Conservation (phyloP, 495 filamentous ascomycete genomes). For the Hypoxylon crocopeplum region DNA sequence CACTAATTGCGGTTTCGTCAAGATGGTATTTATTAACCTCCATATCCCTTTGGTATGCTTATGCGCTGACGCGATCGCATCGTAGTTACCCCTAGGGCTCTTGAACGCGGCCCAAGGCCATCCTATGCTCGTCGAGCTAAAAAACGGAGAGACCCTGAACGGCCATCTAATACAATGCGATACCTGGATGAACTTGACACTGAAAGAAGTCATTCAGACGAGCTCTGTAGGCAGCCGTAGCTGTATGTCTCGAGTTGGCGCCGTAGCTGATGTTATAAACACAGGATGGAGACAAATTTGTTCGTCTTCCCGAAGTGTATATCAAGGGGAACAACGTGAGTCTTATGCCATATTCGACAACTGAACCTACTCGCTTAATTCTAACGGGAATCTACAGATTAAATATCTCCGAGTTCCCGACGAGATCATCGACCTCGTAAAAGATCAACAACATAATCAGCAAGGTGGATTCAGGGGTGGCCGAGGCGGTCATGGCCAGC, state of each 20-base stretch:
- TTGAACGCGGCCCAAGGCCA: conserved; percentile 96
- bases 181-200: conserved; percentile 98
- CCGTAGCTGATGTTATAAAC: conserved; percentile 14
- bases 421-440: conserved; percentile 91
- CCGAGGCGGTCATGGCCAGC: conserved; percentile 66
- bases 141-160: conserved; percentile 97
- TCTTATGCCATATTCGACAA: neutral
- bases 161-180: conserved; percentile 95
- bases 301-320: conserved; percentile 89
- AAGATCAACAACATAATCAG: conserved; percentile 84
- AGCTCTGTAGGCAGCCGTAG: conserved; percentile 63
- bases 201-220: conserved; percentile 98
- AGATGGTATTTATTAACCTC: conserved; percentile 28
- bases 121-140: conserved; percentile 98
- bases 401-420: conserved; percentile 97
- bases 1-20: neutral
- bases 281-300: conserved; percentile 90
- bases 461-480: conserved; percentile 64
- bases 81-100: conserved; percentile 89
- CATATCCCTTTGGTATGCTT: neutral
- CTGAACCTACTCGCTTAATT: neutral
- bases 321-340: conserved; percentile 94
- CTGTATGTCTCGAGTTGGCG: neutral
- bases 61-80: conserved; percentile 19
- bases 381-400: conserved; percentile 65